Evolutionary conservation across 495 filamentous ascomycete genomes (phyloP), one percentile per base, ranked within the genome.

Genomic region (Aspergillus nanangensis): DNA sequence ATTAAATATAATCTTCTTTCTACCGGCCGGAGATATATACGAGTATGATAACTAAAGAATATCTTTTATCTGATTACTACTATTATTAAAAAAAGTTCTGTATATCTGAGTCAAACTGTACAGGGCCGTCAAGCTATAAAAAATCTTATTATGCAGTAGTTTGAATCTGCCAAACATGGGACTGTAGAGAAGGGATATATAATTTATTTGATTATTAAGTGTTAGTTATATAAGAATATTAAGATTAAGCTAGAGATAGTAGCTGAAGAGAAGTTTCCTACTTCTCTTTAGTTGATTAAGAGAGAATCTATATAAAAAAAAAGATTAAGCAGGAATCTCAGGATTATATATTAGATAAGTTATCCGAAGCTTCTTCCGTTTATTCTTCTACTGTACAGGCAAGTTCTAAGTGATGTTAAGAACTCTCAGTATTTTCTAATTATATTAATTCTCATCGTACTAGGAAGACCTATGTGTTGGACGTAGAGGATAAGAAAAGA

Each of bases 301-400:
- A 29, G 14, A 17, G 15, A 27, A 24, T 4, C n/a, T 4, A 4
- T 13, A 17, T 5, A 32, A 15, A 13, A 18, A 18, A 35, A 35
- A n/a, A 14, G 33, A 37, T 37, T 14, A 45, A 45, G 31, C n/a
- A 36, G 11, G 14, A 45, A 34, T 11, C 23, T n/a, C 18, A 35
- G 8, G 11, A 29, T 5, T 7, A 29, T 5, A 29, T 7, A 29
- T 11, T 7, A 29, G 27, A 45, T 11, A 22, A 23, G 25, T 10
- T 38, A 32, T 17, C 40, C 18, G 32, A 19, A 11, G 23, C 15
- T 43, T 13, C 15, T 32, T 43, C 40, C 32, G 40, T 17, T 31
- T 19, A 32, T 17, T 19, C 17, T 18, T 18, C 4, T 21, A 18
- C 36, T 38, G 15, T 29, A 29, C 11, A 29, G 25, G 25, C 25